These are phyloP conservation scores for Apodospora peruviana DNA, from an alignment of 495 filamentous ascomycete species.

Conservation along the genomic window DNA sequence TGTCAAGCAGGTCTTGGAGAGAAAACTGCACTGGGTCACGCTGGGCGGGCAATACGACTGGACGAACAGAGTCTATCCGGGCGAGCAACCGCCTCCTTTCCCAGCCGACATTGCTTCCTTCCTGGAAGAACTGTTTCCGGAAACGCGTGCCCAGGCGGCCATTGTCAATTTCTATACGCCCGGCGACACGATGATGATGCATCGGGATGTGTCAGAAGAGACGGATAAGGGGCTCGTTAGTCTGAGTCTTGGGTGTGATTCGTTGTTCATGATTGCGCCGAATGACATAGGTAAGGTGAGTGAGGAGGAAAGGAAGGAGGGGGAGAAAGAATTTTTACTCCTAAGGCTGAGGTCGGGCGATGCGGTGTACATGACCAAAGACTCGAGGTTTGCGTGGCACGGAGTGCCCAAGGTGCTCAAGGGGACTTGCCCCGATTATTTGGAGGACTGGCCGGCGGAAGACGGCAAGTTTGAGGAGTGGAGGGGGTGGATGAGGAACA, in stretches of 20 bases:
- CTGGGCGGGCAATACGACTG: constrained; percentile 94
- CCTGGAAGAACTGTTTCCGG: constrained; percentile 60
- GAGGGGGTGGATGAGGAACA: constrained; percentile 79
- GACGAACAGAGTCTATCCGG: constrained; percentile 76
- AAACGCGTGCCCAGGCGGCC: constrained; percentile 73
- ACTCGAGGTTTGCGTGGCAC: constrained; percentile 86
- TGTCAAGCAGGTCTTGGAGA: constrained; percentile 58
- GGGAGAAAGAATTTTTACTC: constrained; percentile 39
- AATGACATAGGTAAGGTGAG: constrained; percentile 31
- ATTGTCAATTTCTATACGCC: constrained; percentile 89
- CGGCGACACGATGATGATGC: constrained; percentile 79
- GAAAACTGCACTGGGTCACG: constrained; percentile 86
- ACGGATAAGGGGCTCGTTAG: constrained; percentile 70
- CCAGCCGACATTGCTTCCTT: constrained; percentile 65
- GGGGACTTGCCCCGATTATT: constrained; percentile 67
- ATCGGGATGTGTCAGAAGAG: constrained; percentile 85
- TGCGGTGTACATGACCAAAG: constrained; percentile 73
- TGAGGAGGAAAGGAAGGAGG: constrained; percentile 21
- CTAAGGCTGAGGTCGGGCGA: constrained; percentile 73
- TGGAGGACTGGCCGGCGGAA: constrained; percentile 70
- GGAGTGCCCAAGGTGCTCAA: constrained; percentile 78
- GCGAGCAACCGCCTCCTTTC: constrained; percentile 59
- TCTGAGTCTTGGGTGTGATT: constrained; percentile 83
- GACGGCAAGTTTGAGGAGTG: constrained; percentile 52
- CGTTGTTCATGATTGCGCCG: constrained; percentile 64